Percentiles rank a stretch among this genome's conserved stretches.
These are phyloP conservation scores for Colletotrichum sp. DNA, from an alignment of 2,329 filamentous ascomycete genomes.

Conservation along the genomic window DNA sequence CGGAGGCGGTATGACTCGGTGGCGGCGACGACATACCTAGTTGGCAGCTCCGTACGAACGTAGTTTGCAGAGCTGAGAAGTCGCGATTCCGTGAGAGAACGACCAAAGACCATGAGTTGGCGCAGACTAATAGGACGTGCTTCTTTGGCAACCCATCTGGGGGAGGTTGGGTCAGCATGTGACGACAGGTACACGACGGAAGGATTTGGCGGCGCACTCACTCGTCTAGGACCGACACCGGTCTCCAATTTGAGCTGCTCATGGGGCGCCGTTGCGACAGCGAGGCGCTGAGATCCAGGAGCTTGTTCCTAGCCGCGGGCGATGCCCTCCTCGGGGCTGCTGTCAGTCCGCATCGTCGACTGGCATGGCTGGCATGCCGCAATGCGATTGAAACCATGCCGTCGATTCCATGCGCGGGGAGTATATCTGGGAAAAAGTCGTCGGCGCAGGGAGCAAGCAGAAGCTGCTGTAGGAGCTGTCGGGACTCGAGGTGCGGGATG, in stretches of 20 bases:
- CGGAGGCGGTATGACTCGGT: not conserved
- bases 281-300: slow-evolving; percentile 16
- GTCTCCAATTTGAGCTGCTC: slow-evolving; percentile 59
- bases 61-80: slow-evolving; percentile 97
- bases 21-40: slow-evolving; percentile 57
- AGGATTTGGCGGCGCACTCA: slow-evolving; percentile 58
- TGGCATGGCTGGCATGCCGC: slow-evolving; percentile 50
- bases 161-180: slow-evolving; percentile 20
- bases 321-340: slow-evolving; percentile 1
- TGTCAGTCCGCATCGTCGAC: slow-evolving; percentile 42
- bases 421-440: not conserved
- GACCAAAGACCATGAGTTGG: slow-evolving; percentile 96
- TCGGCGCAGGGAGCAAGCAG: not conserved
- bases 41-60: slow-evolving; percentile 92
- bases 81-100: slow-evolving; percentile 87
- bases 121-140: slow-evolving; percentile 94
- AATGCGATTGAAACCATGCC: slow-evolving; percentile 52
- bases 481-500: not conserved
- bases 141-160: slow-evolving; percentile 90
- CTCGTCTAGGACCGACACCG: slow-evolving; percentile 69
- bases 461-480: not conserved
- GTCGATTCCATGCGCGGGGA: slow-evolving; percentile 37
- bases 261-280: slow-evolving; percentile 29
- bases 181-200: not conserved
- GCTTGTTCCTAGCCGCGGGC: not conserved